Conservation (phyloP, 495 filamentous ascomycete species). For the Annulohypoxylon moriforme region DNA sequence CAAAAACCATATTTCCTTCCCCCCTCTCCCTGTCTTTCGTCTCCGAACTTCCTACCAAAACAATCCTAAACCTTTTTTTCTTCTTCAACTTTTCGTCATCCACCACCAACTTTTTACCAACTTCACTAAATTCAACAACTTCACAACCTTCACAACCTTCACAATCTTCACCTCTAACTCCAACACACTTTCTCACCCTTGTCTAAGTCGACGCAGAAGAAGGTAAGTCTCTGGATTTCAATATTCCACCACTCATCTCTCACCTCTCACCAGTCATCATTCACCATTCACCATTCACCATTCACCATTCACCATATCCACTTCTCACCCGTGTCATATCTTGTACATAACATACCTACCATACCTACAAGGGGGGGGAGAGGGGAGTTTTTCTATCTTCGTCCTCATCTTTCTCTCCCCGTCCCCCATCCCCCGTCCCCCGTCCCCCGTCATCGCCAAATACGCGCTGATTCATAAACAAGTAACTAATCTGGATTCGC, state of each 20-base stretch:
- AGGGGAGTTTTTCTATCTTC: not conserved
- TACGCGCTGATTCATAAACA: not conserved
- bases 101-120: conserved; percentile 10
- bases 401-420: not conserved
- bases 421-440: too few relatives aligned
- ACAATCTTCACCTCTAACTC: not conserved
- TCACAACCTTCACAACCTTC: not conserved
- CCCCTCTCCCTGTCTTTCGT: conserved; percentile 22
- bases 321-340: not conserved
- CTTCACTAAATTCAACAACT: not conserved
- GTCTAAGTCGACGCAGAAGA: not conserved
- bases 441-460: not conserved
- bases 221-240: not conserved
- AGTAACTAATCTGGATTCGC: not conserved
- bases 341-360: too few relatives aligned
- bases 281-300: too few relatives aligned
- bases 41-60: conserved; percentile 21
- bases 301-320: not conserved
- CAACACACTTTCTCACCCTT: not conserved
- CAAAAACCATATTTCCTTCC: conserved; percentile 4
- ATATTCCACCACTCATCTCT: not conserved
- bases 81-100: conserved; percentile 20
- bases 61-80: conserved; percentile 16
- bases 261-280: too few relatives aligned
- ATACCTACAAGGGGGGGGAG: not conserved